Conservation (phyloP, 495 filamentous ascomycete species). For the Massariosphaeria phaeospora region DNA sequence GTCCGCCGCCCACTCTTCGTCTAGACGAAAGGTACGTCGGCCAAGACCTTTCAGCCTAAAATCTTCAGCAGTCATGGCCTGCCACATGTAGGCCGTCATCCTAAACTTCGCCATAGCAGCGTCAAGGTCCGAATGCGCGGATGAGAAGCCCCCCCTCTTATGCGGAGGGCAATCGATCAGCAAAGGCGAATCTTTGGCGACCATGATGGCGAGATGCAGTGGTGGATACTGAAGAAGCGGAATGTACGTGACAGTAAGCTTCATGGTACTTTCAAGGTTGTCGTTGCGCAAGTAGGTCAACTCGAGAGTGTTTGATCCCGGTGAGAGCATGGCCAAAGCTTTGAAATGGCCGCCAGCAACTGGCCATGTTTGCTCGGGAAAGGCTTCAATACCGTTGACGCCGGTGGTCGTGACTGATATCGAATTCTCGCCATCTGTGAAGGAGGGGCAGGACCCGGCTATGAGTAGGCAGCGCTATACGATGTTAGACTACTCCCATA, state of each 20-base stretch:
- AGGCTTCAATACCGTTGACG: constrained; percentile 20
- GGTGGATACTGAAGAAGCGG: constrained; percentile 43
- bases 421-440: background rate
- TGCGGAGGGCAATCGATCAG: constrained; percentile 42
- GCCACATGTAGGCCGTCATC: constrained; percentile 51
- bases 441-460: constrained; percentile 9
- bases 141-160: constrained; percentile 39
- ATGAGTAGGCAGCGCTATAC: constrained; percentile 24
- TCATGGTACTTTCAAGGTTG: constrained; percentile 1
- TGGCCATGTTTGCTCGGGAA: constrained; percentile 31
- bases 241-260: constrained; percentile 32
- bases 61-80: constrained; percentile 49
- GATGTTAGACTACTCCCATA: background rate
- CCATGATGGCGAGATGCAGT: constrained; percentile 49
- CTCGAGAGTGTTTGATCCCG: constrained; percentile 15
- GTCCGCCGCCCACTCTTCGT: constrained; percentile 48
- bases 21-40: constrained; percentile 48
- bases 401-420: constrained; percentile 18
- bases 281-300: constrained; percentile 12
- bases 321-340: constrained; percentile 28
- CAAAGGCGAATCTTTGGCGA: constrained; percentile 46
- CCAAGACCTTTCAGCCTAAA: constrained; percentile 46
- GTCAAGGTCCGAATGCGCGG: constrained; percentile 41
- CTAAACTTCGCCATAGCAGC: constrained; percentile 49
- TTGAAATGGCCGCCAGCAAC: constrained; percentile 22